Conservation (phyloP, 305 asterid genomes). For the Caryopteris hybrid region DNA sequence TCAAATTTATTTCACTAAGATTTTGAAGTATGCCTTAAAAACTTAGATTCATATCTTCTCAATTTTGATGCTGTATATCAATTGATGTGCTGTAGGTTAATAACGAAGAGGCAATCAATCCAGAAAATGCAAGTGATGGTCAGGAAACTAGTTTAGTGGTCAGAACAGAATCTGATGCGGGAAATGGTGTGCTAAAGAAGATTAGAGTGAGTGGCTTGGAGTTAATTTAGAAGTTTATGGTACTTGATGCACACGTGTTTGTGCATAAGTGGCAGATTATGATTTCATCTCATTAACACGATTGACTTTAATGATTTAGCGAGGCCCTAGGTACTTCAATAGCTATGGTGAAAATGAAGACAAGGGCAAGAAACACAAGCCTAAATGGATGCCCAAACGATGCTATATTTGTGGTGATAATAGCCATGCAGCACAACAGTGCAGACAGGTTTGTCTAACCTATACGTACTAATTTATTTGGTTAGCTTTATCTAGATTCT, state of each 20-base stretch:
- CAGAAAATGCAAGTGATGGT: constrained; percentile 21
- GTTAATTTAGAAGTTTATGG: constrained; percentile 3
- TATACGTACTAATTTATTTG: neutral
- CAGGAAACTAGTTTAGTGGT: neutral
- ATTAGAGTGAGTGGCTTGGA: constrained; percentile 26
- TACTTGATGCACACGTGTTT: constrained; percentile 4
- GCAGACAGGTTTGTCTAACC: constrained; percentile 31
- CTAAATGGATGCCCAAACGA: neutral
- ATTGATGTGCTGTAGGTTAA: constrained; percentile 22
- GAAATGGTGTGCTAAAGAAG: constrained; percentile 16
- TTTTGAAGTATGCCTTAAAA: neutral
- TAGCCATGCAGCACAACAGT: constrained; percentile 21
- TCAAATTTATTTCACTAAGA: neutral
- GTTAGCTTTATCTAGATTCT: neutral
- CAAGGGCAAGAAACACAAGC: neutral
- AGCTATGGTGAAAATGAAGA: constrained; percentile 14
- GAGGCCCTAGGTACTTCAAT: constrained; percentile 30
- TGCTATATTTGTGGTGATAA: constrained; percentile 35
- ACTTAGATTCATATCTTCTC: neutral
- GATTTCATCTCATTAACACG: neutral
- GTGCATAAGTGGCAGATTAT: neutral
- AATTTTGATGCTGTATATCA: constrained; percentile 5
- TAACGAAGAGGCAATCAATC: constrained; percentile 17
- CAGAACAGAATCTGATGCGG: constrained; percentile 13
- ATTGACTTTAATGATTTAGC: constrained; percentile 25